Evolutionary conservation across 495 filamentous ascomycete species (phyloP).

Genomic region (Baudoinia panamericana): DNA sequence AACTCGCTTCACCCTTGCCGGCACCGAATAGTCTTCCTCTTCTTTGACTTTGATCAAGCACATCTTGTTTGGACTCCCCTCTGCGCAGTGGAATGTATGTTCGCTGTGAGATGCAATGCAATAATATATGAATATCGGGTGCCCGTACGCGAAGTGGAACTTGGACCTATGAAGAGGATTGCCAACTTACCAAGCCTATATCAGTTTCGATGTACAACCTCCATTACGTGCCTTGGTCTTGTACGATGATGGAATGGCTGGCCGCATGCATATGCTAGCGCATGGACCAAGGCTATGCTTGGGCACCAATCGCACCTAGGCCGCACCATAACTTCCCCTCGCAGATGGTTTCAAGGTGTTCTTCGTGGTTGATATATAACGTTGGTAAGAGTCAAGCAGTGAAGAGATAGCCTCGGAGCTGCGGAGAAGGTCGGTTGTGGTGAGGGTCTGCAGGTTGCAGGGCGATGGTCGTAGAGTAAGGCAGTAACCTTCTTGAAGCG

Average conservation of each 20-base stretch:
- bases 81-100: no score
- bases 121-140: background rate
- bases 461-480: no score
- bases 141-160: background rate
- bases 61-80: slow-evolving; percentile 15
- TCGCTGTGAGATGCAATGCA: slow-evolving; percentile 1
- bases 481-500: no score
- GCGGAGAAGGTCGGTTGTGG: no score
- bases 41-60: slow-evolving; percentile 30
- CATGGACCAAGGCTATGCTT: background rate
- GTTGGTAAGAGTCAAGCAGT: no score
- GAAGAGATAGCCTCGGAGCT: no score
- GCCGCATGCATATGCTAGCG: background rate
- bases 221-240: slow-evolving; percentile 1
- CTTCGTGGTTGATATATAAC: no score
- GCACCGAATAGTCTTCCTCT: slow-evolving; percentile 26
- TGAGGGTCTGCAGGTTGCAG: no score
- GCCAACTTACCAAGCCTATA: background rate
- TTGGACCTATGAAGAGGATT: background rate
- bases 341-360: no score
- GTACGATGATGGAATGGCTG: slow-evolving; percentile 1
- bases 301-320: slow-evolving; percentile 10
- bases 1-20: slow-evolving; percentile 14
- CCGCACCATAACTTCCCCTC: no score
- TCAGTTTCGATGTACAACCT: background rate